Base-by-base conservation (phyloP, 2,329 filamentous ascomycete species). In the Clarireedia paspali region DNA sequence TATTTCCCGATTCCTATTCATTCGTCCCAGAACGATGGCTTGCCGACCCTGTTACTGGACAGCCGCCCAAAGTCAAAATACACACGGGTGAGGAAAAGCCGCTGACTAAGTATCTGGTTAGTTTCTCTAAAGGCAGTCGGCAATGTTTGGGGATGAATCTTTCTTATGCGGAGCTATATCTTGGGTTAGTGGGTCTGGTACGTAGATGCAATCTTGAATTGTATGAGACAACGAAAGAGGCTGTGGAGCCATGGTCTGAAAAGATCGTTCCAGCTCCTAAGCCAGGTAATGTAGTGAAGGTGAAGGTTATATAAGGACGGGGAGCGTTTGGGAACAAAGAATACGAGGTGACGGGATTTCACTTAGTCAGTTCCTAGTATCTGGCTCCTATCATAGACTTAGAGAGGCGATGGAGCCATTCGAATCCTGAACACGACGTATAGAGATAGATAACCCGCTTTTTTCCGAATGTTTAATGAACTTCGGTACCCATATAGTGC, bases 1-100 rank as follows among this genome's bases (percentile, higher is more conserved):
- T 72, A 17, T 73, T 70, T 50, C 65, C 73, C 0, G 65, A 75
- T 2, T 69, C 73, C 0, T 63, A 73, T 40, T 56, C 62, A 1
- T 77, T 74, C 57, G 50, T 60, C 3, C 75, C 75, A 0, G 73
- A 76, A 47, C 68, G 75, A 5, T 77, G 71, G 70, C 59, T 76
- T 6, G 70, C 70, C n/a, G 50, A 56, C 24, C 27, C 53, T 2
- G 20, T 39, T n/a, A 51, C 46, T 1, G 52, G 52, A 1, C n/a
- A 40, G n/a, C 34, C 52, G 9, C 44, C 52, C 6, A 54, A 34
- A 34, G 23, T 54, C 24, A 55, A 36, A 26, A 36, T 9, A 3
- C 14, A 38, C 10, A 40, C 46, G 4, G 53, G 53, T 6, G 45
- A 42, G 40, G 47, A 55, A 36, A 50, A 50, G 17, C 36, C 17